Evolutionary conservation across 768 basidiomycete genomes (phyloP), one percentile per base, ranked within the genome.

Genomic region (Tremella fuciformis): DNA sequence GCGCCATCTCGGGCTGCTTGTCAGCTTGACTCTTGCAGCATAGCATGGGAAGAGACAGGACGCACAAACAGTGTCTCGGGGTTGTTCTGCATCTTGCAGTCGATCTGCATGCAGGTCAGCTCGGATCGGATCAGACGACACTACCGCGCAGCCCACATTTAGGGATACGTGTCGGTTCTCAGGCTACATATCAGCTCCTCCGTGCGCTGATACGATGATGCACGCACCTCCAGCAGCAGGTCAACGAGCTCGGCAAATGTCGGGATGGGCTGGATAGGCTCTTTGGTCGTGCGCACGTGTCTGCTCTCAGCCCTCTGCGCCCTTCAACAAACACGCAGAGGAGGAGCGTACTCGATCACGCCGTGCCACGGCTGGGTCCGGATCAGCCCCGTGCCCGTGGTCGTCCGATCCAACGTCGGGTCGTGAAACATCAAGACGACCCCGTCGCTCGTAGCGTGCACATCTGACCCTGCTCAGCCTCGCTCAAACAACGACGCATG

Each of bases 361-460:
- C 69, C 76, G 3, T 62, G 41, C 78, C 75, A 78, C 8, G 69
- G 66, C 37, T 77, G 75, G 16, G 62, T 60, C 26, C 65, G 67
- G 53, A 77, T 76, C 41, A 65, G 49, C 1, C 78, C 78, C 11
- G 57, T 74, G 4, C 77, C 78, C n/a, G 65, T 70, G 1, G 77
- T 78, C 13, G 78, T 78, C n/a, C 78, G 50, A 52, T 77, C 76
- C 38, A 78, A 55, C 2, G 69, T 69, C 0, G 77, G 71, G 59
- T 78, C 78, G 53, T 78, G 78, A 46, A 78, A 77, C 71, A 78
- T 75, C 48, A 78, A 53, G 3, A 78, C 51, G n/a, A 72, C 65
- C 8, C 71, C 71, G 34, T 76, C 75, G 8, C 68, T 70, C 0
- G 71, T 74, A 16, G 66, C 68, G 50, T 76, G 75, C 15, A 76